Conservation (phyloP, 2,329 filamentous ascomycete genomes). For the Sporothrix humicola region DNA sequence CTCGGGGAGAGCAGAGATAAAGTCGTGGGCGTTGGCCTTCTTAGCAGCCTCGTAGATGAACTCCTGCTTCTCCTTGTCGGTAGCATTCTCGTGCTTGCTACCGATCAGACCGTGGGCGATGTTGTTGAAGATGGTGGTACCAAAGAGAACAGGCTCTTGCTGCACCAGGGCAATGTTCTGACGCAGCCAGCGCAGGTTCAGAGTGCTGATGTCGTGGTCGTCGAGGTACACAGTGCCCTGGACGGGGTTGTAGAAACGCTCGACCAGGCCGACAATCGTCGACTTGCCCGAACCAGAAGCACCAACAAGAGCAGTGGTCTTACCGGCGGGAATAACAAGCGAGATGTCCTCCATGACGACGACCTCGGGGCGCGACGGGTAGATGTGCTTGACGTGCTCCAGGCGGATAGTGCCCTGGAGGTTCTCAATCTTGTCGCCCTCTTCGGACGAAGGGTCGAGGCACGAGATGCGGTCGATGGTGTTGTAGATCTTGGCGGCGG, state of each 20-base stretch:
- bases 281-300: constrained; percentile 94
- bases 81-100: constrained; percentile 72
- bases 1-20: constrained; percentile 80
- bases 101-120: constrained; percentile 91
- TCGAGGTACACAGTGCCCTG: constrained; percentile 79
- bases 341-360: constrained; percentile 84
- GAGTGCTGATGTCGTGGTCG: constrained; percentile 75
- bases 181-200: constrained; percentile 90
- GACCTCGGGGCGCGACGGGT: constrained; percentile 90
- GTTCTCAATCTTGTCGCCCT: constrained; percentile 73
- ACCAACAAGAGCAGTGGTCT: constrained; percentile 90
- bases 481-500: constrained; percentile 88
- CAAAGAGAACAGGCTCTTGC: constrained; percentile 91
- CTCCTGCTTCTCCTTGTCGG: constrained; percentile 69
- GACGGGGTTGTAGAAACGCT: constrained; percentile 93
- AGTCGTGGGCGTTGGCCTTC: constrained; percentile 94
- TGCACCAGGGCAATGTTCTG: constrained; percentile 92
- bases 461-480: constrained; percentile 90
- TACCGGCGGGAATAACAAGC: constrained; percentile 81
- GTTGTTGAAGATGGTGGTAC: constrained; percentile 86
- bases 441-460: constrained; percentile 73
- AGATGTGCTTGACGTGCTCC: constrained; percentile 85
- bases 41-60: constrained; percentile 81
- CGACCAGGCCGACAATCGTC: constrained; percentile 89
- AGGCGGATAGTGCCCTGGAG: constrained; percentile 82